phyloP scores from a whole-genome alignment of 768 basidiomycete genomes.

The Mycena epipterygia region DNA sequence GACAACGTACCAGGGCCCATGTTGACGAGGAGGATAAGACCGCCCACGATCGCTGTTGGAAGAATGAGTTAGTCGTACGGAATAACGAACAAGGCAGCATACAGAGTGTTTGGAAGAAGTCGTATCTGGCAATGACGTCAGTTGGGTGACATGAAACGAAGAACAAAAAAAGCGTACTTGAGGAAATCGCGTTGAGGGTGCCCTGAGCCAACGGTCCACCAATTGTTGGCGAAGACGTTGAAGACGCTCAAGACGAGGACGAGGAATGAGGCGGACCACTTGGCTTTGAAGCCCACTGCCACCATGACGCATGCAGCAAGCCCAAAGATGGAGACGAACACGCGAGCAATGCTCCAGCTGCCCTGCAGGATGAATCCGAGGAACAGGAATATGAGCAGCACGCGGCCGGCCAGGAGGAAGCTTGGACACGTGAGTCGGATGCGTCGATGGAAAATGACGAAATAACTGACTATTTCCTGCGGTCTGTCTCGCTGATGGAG shows the following conservation, averaged over 20 bases:
- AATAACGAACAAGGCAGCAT: conserved; percentile 38
- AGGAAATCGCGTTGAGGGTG: conserved; percentile 99
- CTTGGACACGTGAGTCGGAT: conserved; percentile 54
- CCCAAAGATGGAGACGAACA: conserved; percentile 91
- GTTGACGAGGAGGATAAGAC: conserved; percentile 96
- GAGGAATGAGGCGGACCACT: conserved; percentile 97
- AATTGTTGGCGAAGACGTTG: conserved; percentile 99
- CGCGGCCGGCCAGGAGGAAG: conserved; percentile 96
- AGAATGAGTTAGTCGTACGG: conserved; percentile 22
- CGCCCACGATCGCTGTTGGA: conserved; percentile 87
- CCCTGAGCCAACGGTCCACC: conserved; percentile 93
- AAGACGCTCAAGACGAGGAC: conserved; percentile 92
- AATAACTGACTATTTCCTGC: conserved; percentile 93
- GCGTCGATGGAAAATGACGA: background rate
- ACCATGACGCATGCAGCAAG: conserved; percentile 96
- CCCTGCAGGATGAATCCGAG: conserved; percentile 97
- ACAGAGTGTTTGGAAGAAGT: conserved; percentile 99
- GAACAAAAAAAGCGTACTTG: conserved; percentile 70
- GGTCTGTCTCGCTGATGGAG: conserved; percentile 91
- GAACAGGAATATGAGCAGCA: conserved; percentile 99
- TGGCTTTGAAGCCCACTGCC: conserved; percentile 98
- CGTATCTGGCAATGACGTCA: conserved; percentile 73
- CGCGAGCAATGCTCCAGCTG: conserved; percentile 87
- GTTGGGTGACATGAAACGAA: conserved; percentile 17
- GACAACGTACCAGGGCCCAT: conserved; percentile 88